Percentiles rank a stretch among this genome's conserved stretches.
phyloP scores from a whole-genome alignment of 192 early-diverging fungal genomes.

The Oehlia diaphana region DNA sequence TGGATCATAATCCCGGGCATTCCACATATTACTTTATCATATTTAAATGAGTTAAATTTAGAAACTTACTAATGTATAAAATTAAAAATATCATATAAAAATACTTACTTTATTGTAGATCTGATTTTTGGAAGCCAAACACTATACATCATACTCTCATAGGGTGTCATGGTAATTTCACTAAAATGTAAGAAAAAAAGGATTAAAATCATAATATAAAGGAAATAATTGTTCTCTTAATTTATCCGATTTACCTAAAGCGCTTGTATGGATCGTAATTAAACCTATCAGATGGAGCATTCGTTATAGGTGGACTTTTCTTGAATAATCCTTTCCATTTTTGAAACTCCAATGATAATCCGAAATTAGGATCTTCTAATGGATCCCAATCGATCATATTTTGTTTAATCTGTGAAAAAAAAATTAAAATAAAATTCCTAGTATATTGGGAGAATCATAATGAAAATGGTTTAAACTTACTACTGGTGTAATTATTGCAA shows the following conservation, averaged over 20 bases:
- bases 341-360: constrained; percentile 45
- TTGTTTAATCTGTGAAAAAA: constrained; percentile 36
- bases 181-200: neutral
- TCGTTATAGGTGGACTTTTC: constrained; percentile 2
- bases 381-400: constrained; percentile 63
- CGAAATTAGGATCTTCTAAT: constrained; percentile 56
- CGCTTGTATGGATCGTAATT: neutral
- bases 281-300: neutral
- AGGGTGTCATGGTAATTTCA: constrained; percentile 66
- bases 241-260: neutral
- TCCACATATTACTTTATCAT: constrained; percentile 67
- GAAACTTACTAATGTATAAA: neutral
- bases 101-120: constrained; percentile 73
- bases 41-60: constrained; percentile 9
- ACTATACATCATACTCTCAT: constrained; percentile 74
- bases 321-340: constrained; percentile 62
- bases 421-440: neutral
- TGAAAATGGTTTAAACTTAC: neutral
- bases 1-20: constrained; percentile 63
- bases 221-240: neutral
- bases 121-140: constrained; percentile 79
- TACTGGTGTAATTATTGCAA: constrained; percentile 57
- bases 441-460: neutral
- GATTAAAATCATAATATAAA: neutral
- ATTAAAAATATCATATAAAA: neutral